These are phyloP conservation scores for Beta macrorhiza DNA, from an alignment of 179 eudicot species.

Conservation along the genomic window DNA sequence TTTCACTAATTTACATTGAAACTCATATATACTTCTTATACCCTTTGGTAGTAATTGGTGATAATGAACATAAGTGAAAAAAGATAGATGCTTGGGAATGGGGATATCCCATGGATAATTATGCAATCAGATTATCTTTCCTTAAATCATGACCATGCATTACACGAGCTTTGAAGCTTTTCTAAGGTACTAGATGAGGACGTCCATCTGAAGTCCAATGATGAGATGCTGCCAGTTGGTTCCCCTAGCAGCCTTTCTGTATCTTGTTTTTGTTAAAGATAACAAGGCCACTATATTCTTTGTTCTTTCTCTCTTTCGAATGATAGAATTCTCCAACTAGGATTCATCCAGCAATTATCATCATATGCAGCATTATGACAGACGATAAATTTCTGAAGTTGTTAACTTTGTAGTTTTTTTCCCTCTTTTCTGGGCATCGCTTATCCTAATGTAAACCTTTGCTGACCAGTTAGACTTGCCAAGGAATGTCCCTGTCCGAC, in stretches of 20 bases:
- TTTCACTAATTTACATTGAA: too few relatives aligned
- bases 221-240: background rate
- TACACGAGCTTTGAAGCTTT: background rate
- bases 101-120: too few relatives aligned
- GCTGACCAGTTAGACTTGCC: background rate
- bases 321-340: background rate
- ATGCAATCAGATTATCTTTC: background rate
- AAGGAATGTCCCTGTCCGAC: background rate
- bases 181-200: background rate
- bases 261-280: background rate
- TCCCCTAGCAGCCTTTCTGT: background rate
- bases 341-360: slow-evolving; percentile 15
- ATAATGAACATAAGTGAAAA: background rate
- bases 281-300: background rate
- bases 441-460: background rate
- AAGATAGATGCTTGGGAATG: background rate
- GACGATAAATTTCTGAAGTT: background rate
- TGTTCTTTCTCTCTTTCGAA: background rate
- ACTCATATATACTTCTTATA: too few relatives aligned
- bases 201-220: background rate
- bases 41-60: too few relatives aligned
- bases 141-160: background rate
- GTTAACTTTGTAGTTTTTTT: background rate
- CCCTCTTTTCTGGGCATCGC: background rate
- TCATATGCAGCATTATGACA: background rate